These are phyloP conservation scores for Fusarium austroafricanum DNA, from an alignment of 2,329 filamentous ascomycete genomes.

Conservation along the genomic window DNA sequence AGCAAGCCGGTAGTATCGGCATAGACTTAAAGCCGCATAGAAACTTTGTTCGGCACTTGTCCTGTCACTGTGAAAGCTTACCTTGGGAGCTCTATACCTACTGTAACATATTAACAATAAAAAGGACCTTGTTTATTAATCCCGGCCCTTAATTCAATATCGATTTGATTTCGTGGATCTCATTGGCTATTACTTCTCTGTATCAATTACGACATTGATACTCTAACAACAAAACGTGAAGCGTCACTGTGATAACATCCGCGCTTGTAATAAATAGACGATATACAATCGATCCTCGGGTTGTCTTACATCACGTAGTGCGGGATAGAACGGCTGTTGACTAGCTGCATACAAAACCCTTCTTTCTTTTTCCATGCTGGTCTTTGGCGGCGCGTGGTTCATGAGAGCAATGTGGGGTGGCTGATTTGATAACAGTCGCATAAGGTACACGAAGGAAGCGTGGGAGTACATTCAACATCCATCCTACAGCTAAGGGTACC, in stretches of 20 bases:
- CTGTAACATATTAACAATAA: background rate
- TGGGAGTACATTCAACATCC: background rate
- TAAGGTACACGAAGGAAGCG: slow-evolving; percentile 8
- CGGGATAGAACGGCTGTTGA: background rate
- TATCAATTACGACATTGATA: background rate
- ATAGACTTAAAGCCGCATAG: slow-evolving; percentile 28
- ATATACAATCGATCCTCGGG: background rate
- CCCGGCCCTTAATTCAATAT: background rate
- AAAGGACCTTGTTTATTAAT: slow-evolving; percentile 4
- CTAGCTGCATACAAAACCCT: slow-evolving; percentile 7
- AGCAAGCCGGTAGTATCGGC: slow-evolving; percentile 28
- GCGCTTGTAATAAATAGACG: background rate
- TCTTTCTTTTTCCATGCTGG: slow-evolving; percentile 3
- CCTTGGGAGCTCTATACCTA: background rate
- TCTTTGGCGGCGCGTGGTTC: slow-evolving; percentile 16
- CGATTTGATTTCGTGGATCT: background rate
- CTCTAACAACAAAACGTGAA: slow-evolving; percentile 4
- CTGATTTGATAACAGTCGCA: slow-evolving; percentile 1
- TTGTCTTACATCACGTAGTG: background rate
- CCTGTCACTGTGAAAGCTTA: slow-evolving; percentile 15
- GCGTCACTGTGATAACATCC: slow-evolving; percentile 7
- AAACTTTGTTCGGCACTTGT: slow-evolving; percentile 35
- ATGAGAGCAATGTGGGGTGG: slow-evolving; percentile 18
- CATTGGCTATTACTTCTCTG: background rate
- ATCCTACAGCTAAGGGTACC: background rate